Evolutionary conservation across 352 stramenopile genomes (phyloP).

Genomic region (Phytophthora macrochlamydospora): DNA sequence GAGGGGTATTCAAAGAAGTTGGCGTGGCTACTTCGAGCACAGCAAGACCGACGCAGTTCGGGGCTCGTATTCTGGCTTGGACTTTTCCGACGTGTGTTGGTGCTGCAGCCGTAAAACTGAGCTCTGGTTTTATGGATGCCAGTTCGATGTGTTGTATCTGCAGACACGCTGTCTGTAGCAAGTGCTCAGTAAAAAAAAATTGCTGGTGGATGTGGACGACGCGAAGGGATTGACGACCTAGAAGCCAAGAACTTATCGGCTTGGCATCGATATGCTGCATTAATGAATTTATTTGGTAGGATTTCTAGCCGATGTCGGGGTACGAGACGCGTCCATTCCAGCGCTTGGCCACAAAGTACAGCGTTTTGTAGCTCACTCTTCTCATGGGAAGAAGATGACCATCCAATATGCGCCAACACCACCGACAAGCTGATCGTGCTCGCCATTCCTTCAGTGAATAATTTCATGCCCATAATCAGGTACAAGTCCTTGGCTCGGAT

Average conservation of each 20-base stretch:
- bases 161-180: conserved; percentile 37
- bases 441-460: conserved; percentile 27
- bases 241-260: too few species aligned
- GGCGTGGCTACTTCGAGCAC: conserved; percentile 36
- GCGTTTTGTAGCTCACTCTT: conserved; percentile 27
- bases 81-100: conserved; percentile 25
- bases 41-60: conserved; percentile 14
- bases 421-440: conserved; percentile 41
- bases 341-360: conserved; percentile 30
- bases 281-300: too few species aligned
- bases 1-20: conserved; percentile 56
- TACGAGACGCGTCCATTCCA: conserved; percentile 43
- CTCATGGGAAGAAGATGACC: conserved; percentile 33
- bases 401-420: conserved; percentile 34
- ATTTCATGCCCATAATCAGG: conserved; percentile 40
- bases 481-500: conserved; percentile 46
- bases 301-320: conserved; percentile 31
- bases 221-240: too few species aligned
- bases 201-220: conserved; percentile 45
- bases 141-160: conserved; percentile 41
- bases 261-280: too few species aligned
- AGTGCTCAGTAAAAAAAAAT: conserved; percentile 54
- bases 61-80: neutral
- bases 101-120: conserved; percentile 7
- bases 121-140: conserved; percentile 11